phyloP scores from a whole-genome alignment of 306 rosid species.

The Biancaea sappan region DNA sequence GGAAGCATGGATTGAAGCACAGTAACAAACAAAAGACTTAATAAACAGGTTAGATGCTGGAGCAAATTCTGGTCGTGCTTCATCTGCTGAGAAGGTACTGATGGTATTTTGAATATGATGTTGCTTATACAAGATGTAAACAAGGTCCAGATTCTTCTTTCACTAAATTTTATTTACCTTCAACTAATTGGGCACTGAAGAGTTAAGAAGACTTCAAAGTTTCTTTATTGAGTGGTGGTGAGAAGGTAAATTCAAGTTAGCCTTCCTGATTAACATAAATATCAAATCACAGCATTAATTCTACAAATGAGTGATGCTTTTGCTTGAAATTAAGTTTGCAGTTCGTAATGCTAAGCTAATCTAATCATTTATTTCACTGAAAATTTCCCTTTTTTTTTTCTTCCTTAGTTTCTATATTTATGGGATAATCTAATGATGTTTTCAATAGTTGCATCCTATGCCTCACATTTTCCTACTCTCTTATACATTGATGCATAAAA shows the following conservation, averaged over 20 bases:
- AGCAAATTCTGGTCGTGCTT: conserved; percentile 68
- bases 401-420: too few relatives aligned
- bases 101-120: not conserved
- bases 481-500: conserved; percentile 13
- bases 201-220: not conserved
- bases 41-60: conserved; percentile 66
- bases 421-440: not conserved
- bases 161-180: not conserved
- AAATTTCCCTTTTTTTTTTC: too few relatives aligned
- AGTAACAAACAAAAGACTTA: conserved; percentile 55
- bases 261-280: not conserved
- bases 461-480: conserved; percentile 10
- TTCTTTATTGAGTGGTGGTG: conserved; percentile 91
- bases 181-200: not conserved
- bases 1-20: conserved; percentile 64
- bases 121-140: not conserved
- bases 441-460: not conserved
- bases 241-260: conserved; percentile 63
- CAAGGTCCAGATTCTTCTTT: not conserved
- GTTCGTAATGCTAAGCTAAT: not conserved
- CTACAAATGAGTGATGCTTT: conserved; percentile 1
- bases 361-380: conserved; percentile 10
- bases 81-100: conserved; percentile 69
- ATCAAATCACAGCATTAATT: conserved; percentile 23
- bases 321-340: conserved; percentile 6